These are phyloP conservation scores for Apiotrichum laibachii DNA, from an alignment of 1,284 basidiomycete genomes.

Conservation along the genomic window DNA sequence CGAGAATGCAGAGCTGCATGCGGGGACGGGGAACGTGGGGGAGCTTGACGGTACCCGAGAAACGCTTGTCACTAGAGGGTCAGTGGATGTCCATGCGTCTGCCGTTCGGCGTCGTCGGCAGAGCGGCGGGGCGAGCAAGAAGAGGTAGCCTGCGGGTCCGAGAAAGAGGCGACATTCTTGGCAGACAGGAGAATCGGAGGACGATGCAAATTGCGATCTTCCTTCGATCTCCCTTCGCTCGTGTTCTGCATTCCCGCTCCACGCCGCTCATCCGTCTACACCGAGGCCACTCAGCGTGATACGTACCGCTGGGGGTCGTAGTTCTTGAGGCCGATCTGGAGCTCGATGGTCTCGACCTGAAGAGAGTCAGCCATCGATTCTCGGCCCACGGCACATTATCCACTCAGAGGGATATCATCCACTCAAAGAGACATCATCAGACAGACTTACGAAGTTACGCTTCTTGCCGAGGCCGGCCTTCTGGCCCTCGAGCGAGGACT, in stretches of 20 bases:
- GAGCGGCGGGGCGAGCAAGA: too few species aligned
- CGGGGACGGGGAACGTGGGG: slow-evolving; percentile 95
- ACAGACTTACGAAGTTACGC: slow-evolving; percentile 55
- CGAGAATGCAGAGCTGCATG: slow-evolving; percentile 99
- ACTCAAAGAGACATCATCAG: too few species aligned
- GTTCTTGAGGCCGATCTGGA: slow-evolving; percentile 97
- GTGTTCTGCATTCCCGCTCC: slow-evolving; percentile 46
- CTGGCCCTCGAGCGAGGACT: slow-evolving; percentile 56
- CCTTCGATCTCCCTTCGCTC: not conserved
- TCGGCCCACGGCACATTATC: too few species aligned
- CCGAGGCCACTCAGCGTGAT: too few species aligned
- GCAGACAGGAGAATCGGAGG: too few species aligned
- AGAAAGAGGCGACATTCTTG: too few species aligned
- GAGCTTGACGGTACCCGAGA: slow-evolving; percentile 91
- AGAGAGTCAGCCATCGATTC: too few species aligned
- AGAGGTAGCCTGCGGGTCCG: too few species aligned
- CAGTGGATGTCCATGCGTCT: not conserved
- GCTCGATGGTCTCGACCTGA: slow-evolving; percentile 70
- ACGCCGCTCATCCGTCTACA: too few species aligned
- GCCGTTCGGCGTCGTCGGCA: too few species aligned
- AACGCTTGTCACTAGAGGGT: slow-evolving; percentile 76
- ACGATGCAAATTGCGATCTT: slow-evolving; percentile 2
- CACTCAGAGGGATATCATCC: too few species aligned
- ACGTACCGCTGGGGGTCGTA: slow-evolving; percentile 63
- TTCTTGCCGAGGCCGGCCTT: slow-evolving; percentile 57